Evolutionary conservation across 1,284 basidiomycete genomes (phyloP).

Genomic region (Trametes versicolor): DNA sequence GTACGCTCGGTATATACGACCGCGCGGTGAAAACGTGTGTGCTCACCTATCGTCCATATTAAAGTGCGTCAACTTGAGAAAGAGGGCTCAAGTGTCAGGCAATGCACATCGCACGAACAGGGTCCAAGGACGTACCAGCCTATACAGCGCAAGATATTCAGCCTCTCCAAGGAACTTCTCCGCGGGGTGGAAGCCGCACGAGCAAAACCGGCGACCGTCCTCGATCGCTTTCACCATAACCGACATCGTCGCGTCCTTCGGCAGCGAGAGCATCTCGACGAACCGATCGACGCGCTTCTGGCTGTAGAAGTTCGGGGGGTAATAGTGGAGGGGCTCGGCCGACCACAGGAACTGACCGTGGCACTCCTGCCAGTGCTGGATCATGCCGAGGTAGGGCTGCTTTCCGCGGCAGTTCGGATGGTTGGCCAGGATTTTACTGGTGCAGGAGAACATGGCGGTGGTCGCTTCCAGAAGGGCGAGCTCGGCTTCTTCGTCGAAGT

Average conservation of each 20-base stretch:
- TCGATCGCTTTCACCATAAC: neutral
- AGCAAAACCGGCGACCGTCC: conserved; percentile 1
- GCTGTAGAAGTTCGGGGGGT: neutral
- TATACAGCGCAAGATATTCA: neutral
- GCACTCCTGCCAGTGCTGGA: conserved; percentile 20
- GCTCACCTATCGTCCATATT: too few species aligned
- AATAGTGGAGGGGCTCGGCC: neutral
- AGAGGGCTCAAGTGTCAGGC: too few species aligned
- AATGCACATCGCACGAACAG: too few species aligned
- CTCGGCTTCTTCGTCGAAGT: neutral
- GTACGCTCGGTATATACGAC: too few species aligned
- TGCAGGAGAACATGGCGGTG: conserved; percentile 15
- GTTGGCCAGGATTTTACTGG: neutral
- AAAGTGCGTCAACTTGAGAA: too few species aligned
- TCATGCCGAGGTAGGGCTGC: conserved; percentile 7
- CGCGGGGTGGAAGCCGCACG: conserved; percentile 1
- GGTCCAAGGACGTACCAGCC: neutral
- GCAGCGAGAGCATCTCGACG: conserved; percentile 1
- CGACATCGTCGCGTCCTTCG: conserved; percentile 5
- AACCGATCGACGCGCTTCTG: neutral
- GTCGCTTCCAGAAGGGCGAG: conserved; percentile 4
- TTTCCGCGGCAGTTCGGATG: neutral
- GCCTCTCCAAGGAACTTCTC: neutral
- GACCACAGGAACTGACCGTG: conserved; percentile 4
- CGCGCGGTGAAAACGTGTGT: too few species aligned